Evolutionary conservation across 1,284 basidiomycete genomes (phyloP).

Genomic region (Moniliella sp.): DNA sequence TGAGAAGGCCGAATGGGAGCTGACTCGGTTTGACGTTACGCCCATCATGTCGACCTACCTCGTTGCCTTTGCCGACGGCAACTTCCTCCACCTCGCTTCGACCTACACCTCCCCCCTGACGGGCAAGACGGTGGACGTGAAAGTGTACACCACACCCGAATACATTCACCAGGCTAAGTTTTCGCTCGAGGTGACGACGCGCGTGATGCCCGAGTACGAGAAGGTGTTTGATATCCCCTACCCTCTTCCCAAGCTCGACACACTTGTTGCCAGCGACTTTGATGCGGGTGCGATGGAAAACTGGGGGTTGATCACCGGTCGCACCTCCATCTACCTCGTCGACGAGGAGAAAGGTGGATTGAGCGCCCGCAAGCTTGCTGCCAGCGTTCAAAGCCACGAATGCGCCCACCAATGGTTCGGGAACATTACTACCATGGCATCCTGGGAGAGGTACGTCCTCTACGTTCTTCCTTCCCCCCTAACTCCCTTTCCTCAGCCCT

Average conservation of each 20-base stretch:
- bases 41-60: conserved; percentile 66
- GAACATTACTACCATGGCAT: conserved; percentile 73
- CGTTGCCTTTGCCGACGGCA: conserved; percentile 70
- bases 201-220: conserved; percentile 77
- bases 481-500: no score
- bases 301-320: conserved; percentile 60
- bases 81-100: conserved; percentile 52
- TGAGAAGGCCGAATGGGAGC: conserved; percentile 24
- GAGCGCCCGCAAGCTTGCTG: conserved; percentile 56
- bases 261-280: conserved; percentile 44
- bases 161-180: conserved; percentile 53
- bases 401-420: conserved; percentile 46
- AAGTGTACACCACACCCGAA: conserved; percentile 65
- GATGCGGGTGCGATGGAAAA: conserved; percentile 90
- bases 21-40: conserved; percentile 28
- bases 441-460: conserved; percentile 43
- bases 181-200: conserved; percentile 68
- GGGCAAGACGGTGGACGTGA: conserved; percentile 57
- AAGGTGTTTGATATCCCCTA: conserved; percentile 66
- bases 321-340: conserved; percentile 60
- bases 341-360: conserved; percentile 58
- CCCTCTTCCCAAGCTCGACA: conserved; percentile 55
- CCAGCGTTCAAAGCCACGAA: conserved; percentile 59
- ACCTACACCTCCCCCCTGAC: conserved; percentile 62
- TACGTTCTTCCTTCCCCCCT: no score